Conservation (phyloP, 306 rosid genomes). For the Myrica gale region DNA sequence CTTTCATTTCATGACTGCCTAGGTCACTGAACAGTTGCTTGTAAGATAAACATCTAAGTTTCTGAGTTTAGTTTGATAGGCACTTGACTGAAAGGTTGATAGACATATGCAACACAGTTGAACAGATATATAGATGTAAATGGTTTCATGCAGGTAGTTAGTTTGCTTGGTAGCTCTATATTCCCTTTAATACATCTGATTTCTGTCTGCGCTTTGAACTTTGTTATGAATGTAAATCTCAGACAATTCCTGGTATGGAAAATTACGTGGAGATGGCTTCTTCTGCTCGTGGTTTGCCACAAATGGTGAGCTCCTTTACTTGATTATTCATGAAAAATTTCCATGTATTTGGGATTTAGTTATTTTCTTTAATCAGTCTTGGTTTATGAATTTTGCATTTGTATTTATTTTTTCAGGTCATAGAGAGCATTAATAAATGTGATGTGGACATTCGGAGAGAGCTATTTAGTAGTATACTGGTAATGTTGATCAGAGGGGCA, state of each 20-base stretch:
- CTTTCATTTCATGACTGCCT: neutral
- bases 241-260: conserved; percentile 97
- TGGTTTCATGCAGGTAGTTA: conserved; percentile 6
- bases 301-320: conserved; percentile 56
- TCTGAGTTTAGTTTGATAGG: neutral
- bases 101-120: neutral
- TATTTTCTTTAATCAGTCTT: conserved; percentile 24
- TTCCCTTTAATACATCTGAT: neutral
- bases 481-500: conserved; percentile 31
- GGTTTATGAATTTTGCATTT: conserved; percentile 19
- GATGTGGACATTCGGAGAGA: conserved; percentile 98
- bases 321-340: conserved; percentile 7
- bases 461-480: conserved; percentile 94
- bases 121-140: conserved; percentile 3
- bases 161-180: conserved; percentile 10
- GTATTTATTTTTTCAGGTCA: conserved; percentile 55
- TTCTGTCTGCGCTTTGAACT: conserved; percentile 19
- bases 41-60: neutral
- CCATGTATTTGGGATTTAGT: neutral
- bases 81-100: neutral
- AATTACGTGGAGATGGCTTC: conserved; percentile 66
- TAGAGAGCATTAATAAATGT: conserved; percentile 91
- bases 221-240: conserved; percentile 26
- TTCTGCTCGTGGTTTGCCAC: conserved; percentile 83
- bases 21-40: neutral